These are phyloP conservation scores for Rutidosis leptorrhynchoides DNA, from an alignment of 129 eudicot genomes.

Conservation along the genomic window DNA sequence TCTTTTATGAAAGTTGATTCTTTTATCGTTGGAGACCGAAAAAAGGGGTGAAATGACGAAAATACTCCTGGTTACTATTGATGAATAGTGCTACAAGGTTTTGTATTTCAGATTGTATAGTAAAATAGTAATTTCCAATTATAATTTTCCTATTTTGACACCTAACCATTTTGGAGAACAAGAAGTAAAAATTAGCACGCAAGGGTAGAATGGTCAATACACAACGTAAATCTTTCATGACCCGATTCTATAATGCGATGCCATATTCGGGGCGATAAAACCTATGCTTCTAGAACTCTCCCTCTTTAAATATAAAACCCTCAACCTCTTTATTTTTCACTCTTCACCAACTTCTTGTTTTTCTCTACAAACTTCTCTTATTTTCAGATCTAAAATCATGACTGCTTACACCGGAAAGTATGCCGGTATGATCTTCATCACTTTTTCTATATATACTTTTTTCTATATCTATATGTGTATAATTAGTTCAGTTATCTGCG, in stretches of 20 bases:
- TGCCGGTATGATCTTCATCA: constrained; percentile 52
- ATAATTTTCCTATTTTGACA: too few species aligned
- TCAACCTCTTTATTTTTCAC: constrained; percentile 3
- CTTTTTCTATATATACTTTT: not conserved
- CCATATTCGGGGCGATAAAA: constrained; percentile 32
- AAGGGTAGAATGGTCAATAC: constrained; percentile 28
- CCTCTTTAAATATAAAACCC: constrained; percentile 34
- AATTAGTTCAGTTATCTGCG: not conserved
- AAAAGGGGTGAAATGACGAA: too few species aligned
- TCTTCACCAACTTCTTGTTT: not conserved
- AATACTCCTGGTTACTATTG: too few species aligned
- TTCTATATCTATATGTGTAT: not conserved
- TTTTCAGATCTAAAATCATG: constrained; percentile 44
- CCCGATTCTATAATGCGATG: constrained; percentile 35
- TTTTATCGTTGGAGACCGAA: too few species aligned
- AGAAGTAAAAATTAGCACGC: not conserved
- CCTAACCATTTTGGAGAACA: not conserved
- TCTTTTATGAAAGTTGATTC: too few species aligned
- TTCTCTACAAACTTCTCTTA: not conserved
- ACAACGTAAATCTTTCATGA: constrained; percentile 2
- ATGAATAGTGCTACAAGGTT: too few species aligned
- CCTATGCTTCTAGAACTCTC: constrained; percentile 33
- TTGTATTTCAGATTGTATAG: too few species aligned
- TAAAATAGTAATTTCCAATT: too few species aligned
- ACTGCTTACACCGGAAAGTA: constrained; percentile 84